Percentiles rank a stretch among this genome's conserved stretches.
Conservation (phyloP, 2,329 filamentous ascomycete genomes). For the Pseudocercospora fijiensis region DNA sequence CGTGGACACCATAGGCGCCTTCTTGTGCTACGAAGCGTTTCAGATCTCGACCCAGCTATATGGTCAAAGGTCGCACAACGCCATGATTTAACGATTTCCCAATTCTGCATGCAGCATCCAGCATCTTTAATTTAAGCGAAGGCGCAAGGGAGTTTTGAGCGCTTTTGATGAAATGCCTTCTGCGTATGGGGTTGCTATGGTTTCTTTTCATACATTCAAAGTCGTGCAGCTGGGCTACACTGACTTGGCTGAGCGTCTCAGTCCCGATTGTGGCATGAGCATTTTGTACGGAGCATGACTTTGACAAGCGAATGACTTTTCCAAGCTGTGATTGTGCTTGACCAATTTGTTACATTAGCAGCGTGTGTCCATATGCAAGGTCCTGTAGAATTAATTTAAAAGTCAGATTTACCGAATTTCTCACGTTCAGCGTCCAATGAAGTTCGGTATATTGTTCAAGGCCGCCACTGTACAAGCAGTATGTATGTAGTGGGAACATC, state of each 20-base stretch:
- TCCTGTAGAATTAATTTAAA: background rate
- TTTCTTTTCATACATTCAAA: background rate
- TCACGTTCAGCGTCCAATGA: background rate
- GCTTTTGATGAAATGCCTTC: background rate
- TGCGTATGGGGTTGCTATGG: background rate
- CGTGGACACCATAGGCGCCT: background rate
- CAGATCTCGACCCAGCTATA: constrained; percentile 1
- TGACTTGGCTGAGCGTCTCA: background rate
- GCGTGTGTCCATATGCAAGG: background rate
- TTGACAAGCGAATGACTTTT: background rate
- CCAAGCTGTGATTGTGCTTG: background rate
- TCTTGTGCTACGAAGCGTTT: background rate
- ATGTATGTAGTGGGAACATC: no score
- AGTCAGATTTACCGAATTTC: background rate
- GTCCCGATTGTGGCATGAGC: background rate
- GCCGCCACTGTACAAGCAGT: no score
- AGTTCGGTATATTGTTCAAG: background rate
- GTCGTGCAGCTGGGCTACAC: background rate
- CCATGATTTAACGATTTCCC: background rate
- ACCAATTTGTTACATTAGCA: background rate
- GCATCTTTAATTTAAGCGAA: background rate
- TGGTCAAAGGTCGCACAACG: background rate
- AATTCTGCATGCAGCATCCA: constrained; percentile 6
- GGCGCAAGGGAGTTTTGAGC: background rate
- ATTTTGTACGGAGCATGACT: background rate